Evolutionary conservation across 331 rosid species (phyloP).

Genomic region (Phaseolus coccineus): DNA sequence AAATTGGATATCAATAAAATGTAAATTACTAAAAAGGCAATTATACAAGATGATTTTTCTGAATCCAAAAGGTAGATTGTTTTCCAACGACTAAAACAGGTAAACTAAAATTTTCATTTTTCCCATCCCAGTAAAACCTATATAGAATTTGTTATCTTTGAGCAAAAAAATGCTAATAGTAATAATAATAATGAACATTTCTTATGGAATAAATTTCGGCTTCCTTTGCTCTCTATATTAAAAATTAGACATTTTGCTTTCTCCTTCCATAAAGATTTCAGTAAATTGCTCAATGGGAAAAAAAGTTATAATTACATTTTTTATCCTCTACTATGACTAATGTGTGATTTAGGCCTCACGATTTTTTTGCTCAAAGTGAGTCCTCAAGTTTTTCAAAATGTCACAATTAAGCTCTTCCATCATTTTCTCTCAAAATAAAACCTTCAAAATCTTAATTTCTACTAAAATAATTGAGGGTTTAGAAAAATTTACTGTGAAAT

Average conservation of each 20-base stretch:
- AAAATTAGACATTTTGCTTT: not conserved
- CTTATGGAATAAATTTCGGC: constrained; percentile 30
- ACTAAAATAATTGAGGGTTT: not conserved
- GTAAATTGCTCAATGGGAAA: constrained; percentile 1
- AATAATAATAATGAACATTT: not conserved
- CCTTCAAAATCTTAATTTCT: not conserved
- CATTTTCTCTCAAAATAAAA: not conserved
- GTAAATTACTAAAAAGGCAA: not conserved
- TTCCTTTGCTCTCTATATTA: constrained; percentile 11
- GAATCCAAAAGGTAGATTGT: constrained; percentile 15
- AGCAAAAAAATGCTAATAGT: not conserved
- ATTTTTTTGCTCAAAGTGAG: not conserved
- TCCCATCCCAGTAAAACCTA: not conserved
- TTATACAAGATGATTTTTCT: not conserved
- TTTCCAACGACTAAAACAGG: constrained; percentile 29
- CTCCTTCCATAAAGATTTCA: constrained; percentile 7
- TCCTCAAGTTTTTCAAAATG: not conserved
- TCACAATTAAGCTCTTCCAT: not conserved
- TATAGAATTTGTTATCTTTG: not conserved
- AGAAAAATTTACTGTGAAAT: not conserved
- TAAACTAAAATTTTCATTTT: not conserved
- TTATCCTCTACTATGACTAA: not conserved
- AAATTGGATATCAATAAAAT: constrained; percentile 27
- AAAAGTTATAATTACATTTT: not conserved
- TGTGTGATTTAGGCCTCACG: not conserved